phyloP scores from a whole-genome alignment of 768 basidiomycete genomes.

The Kwoniella newhampshirensis region DNA sequence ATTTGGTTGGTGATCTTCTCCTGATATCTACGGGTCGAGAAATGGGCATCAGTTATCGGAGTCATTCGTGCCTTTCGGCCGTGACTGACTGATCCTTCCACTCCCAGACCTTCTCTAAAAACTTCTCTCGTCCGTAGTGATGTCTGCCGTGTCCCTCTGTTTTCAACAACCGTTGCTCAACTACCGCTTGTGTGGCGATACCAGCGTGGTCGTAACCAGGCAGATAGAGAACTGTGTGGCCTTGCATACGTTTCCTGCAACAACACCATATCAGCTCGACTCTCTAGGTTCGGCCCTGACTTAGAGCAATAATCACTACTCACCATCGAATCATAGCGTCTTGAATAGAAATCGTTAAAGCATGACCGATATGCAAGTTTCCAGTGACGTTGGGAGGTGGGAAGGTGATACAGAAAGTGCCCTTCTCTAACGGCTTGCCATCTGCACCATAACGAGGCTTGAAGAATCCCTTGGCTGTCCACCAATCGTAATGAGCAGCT shows the following conservation, averaged over 20 bases:
- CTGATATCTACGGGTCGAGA: no score
- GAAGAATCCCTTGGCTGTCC: constrained; percentile 87
- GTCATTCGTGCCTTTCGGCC: no score
- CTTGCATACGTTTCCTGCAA: constrained; percentile 89
- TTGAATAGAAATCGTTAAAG: constrained; percentile 84
- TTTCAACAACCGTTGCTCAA: constrained; percentile 89
- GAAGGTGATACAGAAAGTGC: constrained; percentile 76
- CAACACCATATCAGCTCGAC: constrained; percentile 6
- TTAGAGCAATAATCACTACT: constrained; percentile 39
- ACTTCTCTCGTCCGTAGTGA: constrained; percentile 90
- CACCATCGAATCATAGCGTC: constrained; percentile 86
- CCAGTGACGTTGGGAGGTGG: constrained; percentile 98
- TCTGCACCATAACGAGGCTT: constrained; percentile 61
- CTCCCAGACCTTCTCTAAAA: constrained; percentile 84
- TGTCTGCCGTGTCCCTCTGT: constrained; percentile 76
- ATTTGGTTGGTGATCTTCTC: constrained; percentile 87
- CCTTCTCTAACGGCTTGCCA: constrained; percentile 64
- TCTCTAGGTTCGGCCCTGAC: neutral
- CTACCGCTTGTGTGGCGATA: constrained; percentile 96
- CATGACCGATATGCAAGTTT: constrained; percentile 91
- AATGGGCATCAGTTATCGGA: no score
- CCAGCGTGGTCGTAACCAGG: constrained; percentile 99
- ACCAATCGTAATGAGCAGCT: constrained; percentile 98
- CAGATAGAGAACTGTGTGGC: constrained; percentile 80
- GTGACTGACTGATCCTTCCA: constrained; percentile 89